A percentile compares a stretch with the other conserved stretches of the same genome.
Evolutionary conservation across 225 moss, liverwort and hornwort species (phyloP).

Genomic region (Physcomitrellopsis africana): DNA sequence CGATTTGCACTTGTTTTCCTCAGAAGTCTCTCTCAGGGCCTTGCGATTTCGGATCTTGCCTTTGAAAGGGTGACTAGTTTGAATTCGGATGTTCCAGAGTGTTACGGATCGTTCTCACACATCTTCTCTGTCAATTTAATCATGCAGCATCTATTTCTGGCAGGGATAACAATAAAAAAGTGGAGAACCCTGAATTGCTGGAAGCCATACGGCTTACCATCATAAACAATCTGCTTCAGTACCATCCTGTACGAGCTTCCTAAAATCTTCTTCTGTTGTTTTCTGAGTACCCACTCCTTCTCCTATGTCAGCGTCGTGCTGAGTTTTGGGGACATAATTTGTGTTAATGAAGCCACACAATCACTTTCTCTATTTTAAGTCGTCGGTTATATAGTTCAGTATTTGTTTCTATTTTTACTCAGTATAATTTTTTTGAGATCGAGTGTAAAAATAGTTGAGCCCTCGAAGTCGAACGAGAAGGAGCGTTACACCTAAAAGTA

Average conservation of each 20-base stretch:
- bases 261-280: background rate
- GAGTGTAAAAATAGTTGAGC: background rate
- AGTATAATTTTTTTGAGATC: background rate
- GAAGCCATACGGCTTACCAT: conserved; percentile 90
- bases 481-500: too few species aligned
- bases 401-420: too few species aligned
- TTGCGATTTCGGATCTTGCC: background rate
- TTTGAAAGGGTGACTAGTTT: background rate
- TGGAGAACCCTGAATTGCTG: conserved; percentile 81
- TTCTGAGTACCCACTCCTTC: background rate
- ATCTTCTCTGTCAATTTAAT: conserved; percentile 10
- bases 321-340: background rate
- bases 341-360: too few species aligned
- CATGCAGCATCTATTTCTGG: conserved; percentile 10
- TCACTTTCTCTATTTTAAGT: too few species aligned
- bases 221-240: conserved; percentile 90
- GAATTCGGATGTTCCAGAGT: background rate
- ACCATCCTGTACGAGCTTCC: conserved; percentile 66
- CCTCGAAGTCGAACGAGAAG: background rate
- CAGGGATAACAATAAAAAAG: conserved; percentile 78
- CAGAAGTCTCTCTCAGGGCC: background rate
- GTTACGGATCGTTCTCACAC: background rate
- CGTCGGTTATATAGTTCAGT: too few species aligned
- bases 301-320: background rate
- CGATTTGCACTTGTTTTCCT: background rate